phyloP scores from a whole-genome alignment of 768 basidiomycete species.

The Xerocomellus intermedius region DNA sequence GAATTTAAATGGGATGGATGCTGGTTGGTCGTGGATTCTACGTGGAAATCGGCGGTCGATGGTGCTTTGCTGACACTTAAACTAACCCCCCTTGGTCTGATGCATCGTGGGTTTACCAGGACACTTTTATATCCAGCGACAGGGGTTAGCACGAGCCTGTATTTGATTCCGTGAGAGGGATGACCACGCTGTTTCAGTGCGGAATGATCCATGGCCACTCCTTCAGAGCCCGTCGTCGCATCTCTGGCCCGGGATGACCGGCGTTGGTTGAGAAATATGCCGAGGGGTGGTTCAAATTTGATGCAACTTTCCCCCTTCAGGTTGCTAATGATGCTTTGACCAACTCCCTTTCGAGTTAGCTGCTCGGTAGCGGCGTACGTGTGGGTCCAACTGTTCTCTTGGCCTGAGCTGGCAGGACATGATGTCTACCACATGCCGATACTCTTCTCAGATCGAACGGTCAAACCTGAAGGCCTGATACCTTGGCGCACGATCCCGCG shows the following conservation, averaged over 20 bases:
- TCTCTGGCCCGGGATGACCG: background rate
- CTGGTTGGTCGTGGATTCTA: background rate
- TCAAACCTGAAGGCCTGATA: background rate
- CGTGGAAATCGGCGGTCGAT: background rate
- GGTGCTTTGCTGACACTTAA: background rate
- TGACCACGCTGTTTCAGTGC: conserved; percentile 5
- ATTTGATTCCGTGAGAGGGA: background rate
- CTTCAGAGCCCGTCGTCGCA: background rate
- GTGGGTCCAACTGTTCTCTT: background rate
- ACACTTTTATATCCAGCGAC: background rate
- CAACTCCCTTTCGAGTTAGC: background rate
- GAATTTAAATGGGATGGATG: background rate
- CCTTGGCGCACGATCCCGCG: background rate
- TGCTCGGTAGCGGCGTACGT: background rate
- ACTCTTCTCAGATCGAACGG: background rate
- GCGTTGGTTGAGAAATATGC: background rate
- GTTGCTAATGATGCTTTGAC: background rate
- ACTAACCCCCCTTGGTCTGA: background rate
- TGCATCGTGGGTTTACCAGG: background rate
- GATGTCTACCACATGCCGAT: background rate
- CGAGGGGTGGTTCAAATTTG: background rate
- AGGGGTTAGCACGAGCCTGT: background rate
- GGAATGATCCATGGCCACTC: background rate
- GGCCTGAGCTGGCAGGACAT: background rate
- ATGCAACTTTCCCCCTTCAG: background rate